Percentiles rank a stretch among this genome's conserved stretches.
Evolutionary conservation across 1,284 basidiomycete species (phyloP).

Genomic region (Amylostereum areolatum): DNA sequence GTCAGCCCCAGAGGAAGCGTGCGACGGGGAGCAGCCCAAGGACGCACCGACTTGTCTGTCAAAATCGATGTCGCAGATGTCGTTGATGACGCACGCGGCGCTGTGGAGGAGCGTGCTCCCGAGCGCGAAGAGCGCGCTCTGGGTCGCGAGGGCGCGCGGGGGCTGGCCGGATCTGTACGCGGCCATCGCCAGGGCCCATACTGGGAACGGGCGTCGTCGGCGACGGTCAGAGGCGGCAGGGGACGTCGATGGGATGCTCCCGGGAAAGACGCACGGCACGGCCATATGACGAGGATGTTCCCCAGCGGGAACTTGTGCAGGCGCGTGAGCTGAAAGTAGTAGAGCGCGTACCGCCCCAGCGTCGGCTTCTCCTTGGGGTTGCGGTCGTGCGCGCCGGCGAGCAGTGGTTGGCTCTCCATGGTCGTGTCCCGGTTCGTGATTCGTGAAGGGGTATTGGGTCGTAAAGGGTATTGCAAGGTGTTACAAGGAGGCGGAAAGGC

Average conservation of each 20-base stretch:
- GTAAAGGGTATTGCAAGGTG: too few relatives aligned
- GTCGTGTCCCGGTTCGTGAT: too few relatives aligned
- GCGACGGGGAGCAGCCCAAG: neutral
- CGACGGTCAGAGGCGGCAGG: neutral
- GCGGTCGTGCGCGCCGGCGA: too few relatives aligned
- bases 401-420: too few relatives aligned
- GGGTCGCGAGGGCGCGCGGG: neutral
- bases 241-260: neutral
- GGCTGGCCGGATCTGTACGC: neutral
- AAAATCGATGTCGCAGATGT: constrained; percentile 15
- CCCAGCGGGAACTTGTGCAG: constrained; percentile 1
- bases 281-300: neutral
- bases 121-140: neutral
- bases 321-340: constrained; percentile 1
- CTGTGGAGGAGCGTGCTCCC: neutral
- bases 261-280: neutral
- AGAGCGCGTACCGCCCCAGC: too few relatives aligned
- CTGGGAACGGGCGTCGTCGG: neutral
- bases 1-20: neutral
- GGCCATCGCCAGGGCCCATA: neutral
- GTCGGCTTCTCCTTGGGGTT: too few relatives aligned
- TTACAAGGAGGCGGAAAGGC: too few relatives aligned
- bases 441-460: too few relatives aligned
- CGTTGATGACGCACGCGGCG: constrained; percentile 13
- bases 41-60: constrained; percentile 11